Evolutionary conservation across 2,329 filamentous ascomycete species (phyloP).

Genomic region (Cytospora piceae): DNA sequence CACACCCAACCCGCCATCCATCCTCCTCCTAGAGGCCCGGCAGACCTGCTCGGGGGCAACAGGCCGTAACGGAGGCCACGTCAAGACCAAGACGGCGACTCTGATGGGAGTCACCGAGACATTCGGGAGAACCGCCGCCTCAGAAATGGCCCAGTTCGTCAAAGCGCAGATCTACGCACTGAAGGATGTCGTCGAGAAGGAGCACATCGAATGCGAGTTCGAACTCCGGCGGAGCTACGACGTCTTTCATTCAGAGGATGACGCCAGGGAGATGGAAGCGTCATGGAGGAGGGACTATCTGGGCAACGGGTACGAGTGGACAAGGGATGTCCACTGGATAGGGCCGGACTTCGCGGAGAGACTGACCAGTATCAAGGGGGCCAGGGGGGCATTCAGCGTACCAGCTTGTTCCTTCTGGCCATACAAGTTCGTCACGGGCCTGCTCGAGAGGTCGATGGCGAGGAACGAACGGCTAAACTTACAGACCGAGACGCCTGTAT

Average conservation of each 20-base stretch:
- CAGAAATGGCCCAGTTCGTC: conserved; percentile 23
- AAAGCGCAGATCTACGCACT: conserved; percentile 19
- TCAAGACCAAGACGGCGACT: conserved; percentile 14
- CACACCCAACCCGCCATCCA: conserved; percentile 12
- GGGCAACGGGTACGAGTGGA: conserved; percentile 21
- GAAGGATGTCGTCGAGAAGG: conserved; percentile 24
- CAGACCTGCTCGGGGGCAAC: conserved; percentile 29
- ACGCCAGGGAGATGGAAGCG: conserved; percentile 11
- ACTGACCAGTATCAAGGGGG: conserved; percentile 23
- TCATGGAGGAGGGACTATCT: conserved; percentile 19
- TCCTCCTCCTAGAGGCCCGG: conserved; percentile 27
- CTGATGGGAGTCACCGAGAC: conserved; percentile 4
- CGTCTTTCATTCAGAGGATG: conserved; percentile 14
- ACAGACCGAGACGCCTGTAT: conserved; percentile 28
- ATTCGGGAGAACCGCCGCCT: conserved; percentile 11
- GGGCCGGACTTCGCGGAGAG: conserved; percentile 22
- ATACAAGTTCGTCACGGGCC: conserved; percentile 28
- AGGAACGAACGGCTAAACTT: conserved; percentile 15
- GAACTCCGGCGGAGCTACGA: conserved; percentile 27
- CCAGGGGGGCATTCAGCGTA: conserved; percentile 17
- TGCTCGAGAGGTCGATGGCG: conserved; percentile 21
- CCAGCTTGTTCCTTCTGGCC: conserved; percentile 27
- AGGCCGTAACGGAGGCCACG: conserved; percentile 28
- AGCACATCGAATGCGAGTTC: conserved; percentile 24
- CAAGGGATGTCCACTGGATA: conserved; percentile 16